Conservation (phyloP, 805 yeast genomes). For the Candida incommunis region DNA sequence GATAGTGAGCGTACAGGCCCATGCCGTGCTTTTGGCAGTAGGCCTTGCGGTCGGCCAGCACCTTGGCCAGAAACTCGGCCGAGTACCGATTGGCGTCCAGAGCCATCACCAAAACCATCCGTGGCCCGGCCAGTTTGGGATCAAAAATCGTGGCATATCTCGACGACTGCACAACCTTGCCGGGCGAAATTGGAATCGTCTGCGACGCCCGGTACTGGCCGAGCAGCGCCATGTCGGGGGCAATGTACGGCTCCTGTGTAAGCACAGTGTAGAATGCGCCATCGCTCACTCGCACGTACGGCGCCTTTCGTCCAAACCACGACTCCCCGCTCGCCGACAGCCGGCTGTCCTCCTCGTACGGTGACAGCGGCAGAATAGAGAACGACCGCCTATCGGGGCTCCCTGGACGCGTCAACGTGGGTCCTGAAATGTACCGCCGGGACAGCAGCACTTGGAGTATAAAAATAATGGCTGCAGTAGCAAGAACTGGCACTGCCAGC, state of each 20-base stretch:
- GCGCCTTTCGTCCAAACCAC: conserved; percentile 1
- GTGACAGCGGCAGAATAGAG: neutral
- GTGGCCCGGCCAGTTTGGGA: conserved; percentile 11
- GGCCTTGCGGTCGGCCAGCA: conserved; percentile 70
- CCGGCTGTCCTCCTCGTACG: neutral
- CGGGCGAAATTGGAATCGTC: conserved; percentile 12
- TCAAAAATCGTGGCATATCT: conserved; percentile 12
- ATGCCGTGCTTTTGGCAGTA: conserved; percentile 64
- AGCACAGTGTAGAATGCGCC: conserved; percentile 1
- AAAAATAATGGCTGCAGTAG: neutral
- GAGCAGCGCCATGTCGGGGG: conserved; percentile 14
- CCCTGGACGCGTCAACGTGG: neutral
- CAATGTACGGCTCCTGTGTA: conserved; percentile 8
- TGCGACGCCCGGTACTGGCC: conserved; percentile 16
- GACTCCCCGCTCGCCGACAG: neutral
- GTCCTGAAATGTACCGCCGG: neutral
- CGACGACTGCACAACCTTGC: conserved; percentile 9
- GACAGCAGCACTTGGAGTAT: neutral
- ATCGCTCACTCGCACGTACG: neutral
- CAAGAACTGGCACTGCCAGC: too few relatives aligned
- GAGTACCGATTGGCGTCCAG: conserved; percentile 61
- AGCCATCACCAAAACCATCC: conserved; percentile 57
- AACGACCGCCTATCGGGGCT: neutral
- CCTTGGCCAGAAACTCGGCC: conserved; percentile 38
- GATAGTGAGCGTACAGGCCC: conserved; percentile 70